Conservation (phyloP, 2,329 filamentous ascomycete genomes). For the Monosporascus sp. region DNA sequence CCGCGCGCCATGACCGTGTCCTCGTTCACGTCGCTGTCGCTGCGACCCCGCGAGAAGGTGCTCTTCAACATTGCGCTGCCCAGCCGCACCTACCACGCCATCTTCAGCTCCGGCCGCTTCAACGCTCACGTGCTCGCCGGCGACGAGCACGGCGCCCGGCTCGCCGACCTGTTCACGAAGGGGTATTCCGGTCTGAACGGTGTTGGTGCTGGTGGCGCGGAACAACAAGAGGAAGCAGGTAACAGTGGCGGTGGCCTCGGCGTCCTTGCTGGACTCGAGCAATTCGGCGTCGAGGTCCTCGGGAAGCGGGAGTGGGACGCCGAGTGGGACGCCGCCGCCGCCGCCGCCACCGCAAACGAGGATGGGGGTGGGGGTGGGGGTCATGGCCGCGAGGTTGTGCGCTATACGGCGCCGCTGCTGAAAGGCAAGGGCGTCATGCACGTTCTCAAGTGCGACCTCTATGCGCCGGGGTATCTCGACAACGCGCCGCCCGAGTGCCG, state of each 20-base stretch:
- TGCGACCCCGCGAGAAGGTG: conserved; percentile 46
- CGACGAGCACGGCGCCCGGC: conserved; percentile 39
- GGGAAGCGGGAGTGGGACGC: conserved; percentile 10
- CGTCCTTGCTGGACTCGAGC: conserved; percentile 33
- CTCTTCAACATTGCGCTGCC: conserved; percentile 54
- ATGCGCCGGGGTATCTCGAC: background rate
- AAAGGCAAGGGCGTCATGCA: conserved; percentile 48
- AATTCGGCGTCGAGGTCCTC: conserved; percentile 16
- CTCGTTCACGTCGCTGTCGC: conserved; percentile 51
- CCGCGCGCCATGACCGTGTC: conserved; percentile 55
- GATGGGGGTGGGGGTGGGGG: background rate
- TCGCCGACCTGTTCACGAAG: conserved; percentile 48
- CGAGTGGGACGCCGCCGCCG: background rate
- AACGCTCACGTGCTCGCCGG: conserved; percentile 51
- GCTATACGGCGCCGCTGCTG: conserved; percentile 38
- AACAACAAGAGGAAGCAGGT: too few species aligned
- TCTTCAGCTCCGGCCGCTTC: conserved; percentile 39
- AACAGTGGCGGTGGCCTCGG: conserved; percentile 1
- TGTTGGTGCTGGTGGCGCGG: too few species aligned
- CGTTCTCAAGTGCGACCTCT: conserved; percentile 24
- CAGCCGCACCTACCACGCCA: conserved; percentile 50
- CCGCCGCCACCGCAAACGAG: background rate
- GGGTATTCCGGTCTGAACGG: conserved; percentile 32
- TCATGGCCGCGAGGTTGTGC: conserved; percentile 5
- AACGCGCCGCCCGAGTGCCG: conserved; percentile 1